phyloP scores from a whole-genome alignment of 768 basidiomycete species.

The Chalciporus sphaerocephalus region DNA sequence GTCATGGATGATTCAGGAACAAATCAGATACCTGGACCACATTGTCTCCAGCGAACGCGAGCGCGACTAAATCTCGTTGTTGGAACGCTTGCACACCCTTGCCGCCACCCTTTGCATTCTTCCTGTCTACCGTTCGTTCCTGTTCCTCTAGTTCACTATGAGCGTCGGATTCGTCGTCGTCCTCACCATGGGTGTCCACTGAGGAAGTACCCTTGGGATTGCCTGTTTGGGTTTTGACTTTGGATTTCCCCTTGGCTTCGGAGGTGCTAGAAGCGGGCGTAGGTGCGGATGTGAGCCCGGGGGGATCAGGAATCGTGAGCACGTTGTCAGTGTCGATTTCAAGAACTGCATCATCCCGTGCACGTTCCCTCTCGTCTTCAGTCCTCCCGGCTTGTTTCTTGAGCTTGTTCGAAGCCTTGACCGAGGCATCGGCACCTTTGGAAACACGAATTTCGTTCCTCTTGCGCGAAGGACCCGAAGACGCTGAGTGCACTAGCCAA shows the following conservation, averaged over 20 bases:
- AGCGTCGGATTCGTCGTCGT: constrained; percentile 47
- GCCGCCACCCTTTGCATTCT: constrained; percentile 40
- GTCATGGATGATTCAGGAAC: too few relatives aligned
- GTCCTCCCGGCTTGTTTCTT: constrained; percentile 60
- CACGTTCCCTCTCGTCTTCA: constrained; percentile 53
- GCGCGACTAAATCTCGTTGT: constrained; percentile 89
- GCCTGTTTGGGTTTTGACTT: constrained; percentile 13
- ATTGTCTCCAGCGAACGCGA: constrained; percentile 96
- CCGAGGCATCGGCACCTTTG: constrained; percentile 55
- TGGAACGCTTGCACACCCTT: constrained; percentile 63
- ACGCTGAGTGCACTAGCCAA: constrained; percentile 57
- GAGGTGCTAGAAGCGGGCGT: neutral
- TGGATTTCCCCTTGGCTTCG: constrained; percentile 10
- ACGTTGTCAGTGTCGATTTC: constrained; percentile 54
- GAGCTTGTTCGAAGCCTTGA: constrained; percentile 72
- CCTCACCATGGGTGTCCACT: neutral
- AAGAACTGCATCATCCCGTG: constrained; percentile 69
- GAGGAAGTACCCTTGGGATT: neutral
- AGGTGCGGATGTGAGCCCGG: too few relatives aligned
- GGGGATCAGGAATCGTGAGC: constrained; percentile 15
- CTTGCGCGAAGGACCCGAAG: constrained; percentile 55
- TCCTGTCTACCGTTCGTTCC: constrained; percentile 44
- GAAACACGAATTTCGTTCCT: constrained; percentile 68
- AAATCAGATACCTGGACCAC: constrained; percentile 69
- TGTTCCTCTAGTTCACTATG: constrained; percentile 71